Conservation (phyloP, 306 rosid genomes). For the Aeschynomene evenia region DNA sequence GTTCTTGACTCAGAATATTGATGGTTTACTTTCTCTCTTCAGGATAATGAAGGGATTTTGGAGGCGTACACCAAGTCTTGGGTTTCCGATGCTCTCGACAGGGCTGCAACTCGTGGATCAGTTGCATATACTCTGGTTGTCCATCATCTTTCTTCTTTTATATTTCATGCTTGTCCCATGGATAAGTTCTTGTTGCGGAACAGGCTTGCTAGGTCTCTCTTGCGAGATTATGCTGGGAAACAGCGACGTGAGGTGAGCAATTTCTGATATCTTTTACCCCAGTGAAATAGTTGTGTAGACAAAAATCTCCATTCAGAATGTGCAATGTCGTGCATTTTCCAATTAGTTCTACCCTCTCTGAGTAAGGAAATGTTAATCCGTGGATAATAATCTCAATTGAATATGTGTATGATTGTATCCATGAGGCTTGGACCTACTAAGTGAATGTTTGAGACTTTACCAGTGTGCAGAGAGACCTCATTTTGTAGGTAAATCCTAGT, state of each 20-base stretch:
- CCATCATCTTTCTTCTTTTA: conserved; percentile 80
- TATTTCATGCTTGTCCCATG: conserved; percentile 43
- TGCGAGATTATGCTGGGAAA: conserved; percentile 70
- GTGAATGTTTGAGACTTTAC: background rate
- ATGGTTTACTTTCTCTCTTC: conserved; percentile 29
- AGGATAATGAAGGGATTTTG: conserved; percentile 72
- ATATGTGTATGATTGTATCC: background rate
- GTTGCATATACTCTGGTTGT: conserved; percentile 58
- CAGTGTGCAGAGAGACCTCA: background rate
- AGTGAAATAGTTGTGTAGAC: conserved; percentile 1
- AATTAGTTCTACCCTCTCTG: background rate
- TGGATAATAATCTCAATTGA: background rate
- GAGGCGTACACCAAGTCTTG: conserved; percentile 84
- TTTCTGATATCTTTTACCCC: conserved; percentile 18
- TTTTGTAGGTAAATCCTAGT: conserved; percentile 9
- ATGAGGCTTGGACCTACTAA: background rate
- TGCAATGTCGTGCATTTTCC: conserved; percentile 3
- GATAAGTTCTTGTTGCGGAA: conserved; percentile 63
- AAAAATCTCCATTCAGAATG: background rate
- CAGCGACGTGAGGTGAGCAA: conserved; percentile 68
- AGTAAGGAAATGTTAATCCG: background rate
- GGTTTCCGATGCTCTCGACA: conserved; percentile 85
- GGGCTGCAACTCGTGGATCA: conserved; percentile 76
- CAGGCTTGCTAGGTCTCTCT: conserved; percentile 69
- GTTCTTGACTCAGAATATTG: background rate